Evolutionary conservation across 2,329 filamentous ascomycete genomes (phyloP).

Genomic region (Fusarium coffeatum): DNA sequence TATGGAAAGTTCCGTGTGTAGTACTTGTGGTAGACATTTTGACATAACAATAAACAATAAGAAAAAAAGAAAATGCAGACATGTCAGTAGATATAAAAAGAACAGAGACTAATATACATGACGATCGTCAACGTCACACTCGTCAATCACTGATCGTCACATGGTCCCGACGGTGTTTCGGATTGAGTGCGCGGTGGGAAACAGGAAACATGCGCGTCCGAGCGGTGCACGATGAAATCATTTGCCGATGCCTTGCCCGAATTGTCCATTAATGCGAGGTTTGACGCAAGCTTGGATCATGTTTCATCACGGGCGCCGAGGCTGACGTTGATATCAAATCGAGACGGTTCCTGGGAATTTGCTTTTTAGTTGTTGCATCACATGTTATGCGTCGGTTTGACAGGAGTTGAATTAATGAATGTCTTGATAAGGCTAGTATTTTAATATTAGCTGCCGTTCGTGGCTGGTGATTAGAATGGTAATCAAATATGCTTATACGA

Average conservation of each 20-base stretch:
- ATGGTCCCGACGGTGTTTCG: neutral
- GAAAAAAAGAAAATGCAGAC: neutral
- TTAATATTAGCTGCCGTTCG: neutral
- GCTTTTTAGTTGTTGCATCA: neutral
- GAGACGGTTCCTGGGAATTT: neutral
- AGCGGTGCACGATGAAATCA: neutral
- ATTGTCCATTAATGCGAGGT: neutral
- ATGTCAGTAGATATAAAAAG: neutral
- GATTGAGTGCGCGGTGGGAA: neutral
- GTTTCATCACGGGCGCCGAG: neutral
- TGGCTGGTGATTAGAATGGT: neutral
- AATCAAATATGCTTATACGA: neutral
- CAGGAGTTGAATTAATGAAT: neutral
- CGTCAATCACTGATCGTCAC: neutral
- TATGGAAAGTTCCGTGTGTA: neutral
- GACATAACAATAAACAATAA: neutral
- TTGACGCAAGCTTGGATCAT: neutral
- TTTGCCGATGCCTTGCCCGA: neutral
- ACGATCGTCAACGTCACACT: constrained; percentile 1
- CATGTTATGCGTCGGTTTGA: neutral
- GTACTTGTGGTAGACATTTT: neutral
- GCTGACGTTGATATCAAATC: neutral
- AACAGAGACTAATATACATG: neutral
- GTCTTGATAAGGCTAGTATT: neutral
- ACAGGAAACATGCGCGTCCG: neutral